Percentiles rank a stretch among this genome's conserved stretches.
Evolutionary conservation across 164 flowering plant species (phyloP).

Genomic region (grape (Vitis vinifera)): ASM3070453v1 NC_081819.1:21248001-21248500

Average conservation of each 20-base stretch:
- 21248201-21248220: constrained; percentile 67
- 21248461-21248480: constrained; percentile 88
- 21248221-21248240: constrained; percentile 80
- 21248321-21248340: constrained; percentile 76
- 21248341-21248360: constrained; percentile 71
- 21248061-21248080: background rate
- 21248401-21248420: constrained; percentile 59
- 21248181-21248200: constrained; percentile 87
- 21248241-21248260: constrained; percentile 44
- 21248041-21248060: too few species aligned
- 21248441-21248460: constrained; percentile 87
- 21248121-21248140: constrained; percentile 83
- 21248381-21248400: constrained; percentile 47
- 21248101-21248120: constrained; percentile 17
- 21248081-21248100: background rate
- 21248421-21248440: constrained; percentile 82
- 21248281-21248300: constrained; percentile 95
- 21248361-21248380: constrained; percentile 42
- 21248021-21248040: background rate
- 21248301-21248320: constrained; percentile 82
- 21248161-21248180: constrained; percentile 80
- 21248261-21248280: constrained; percentile 57
- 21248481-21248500: constrained; percentile 46
- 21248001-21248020: too few species aligned
- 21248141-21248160: constrained; percentile 72